phyloP scores from a whole-genome alignment of 805 yeast genomes.

The Candida ponderosae region DNA sequence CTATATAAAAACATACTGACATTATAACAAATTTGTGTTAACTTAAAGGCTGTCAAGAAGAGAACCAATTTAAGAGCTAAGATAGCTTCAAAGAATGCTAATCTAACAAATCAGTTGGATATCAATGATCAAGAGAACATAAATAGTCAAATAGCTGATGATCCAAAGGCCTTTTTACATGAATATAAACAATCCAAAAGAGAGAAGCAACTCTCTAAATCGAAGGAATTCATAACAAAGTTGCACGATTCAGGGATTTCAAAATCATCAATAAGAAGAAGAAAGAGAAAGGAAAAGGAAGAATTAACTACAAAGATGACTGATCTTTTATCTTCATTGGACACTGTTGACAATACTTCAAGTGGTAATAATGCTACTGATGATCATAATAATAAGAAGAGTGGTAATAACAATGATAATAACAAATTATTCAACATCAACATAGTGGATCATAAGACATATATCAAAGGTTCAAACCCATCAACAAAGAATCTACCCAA shows the following conservation, averaged over 20 bases:
- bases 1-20: no score
- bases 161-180: slow-evolving; percentile 41
- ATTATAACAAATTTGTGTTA: no score
- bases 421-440: slow-evolving; percentile 12
- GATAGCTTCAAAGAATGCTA: slow-evolving; percentile 22
- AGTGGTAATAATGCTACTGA: slow-evolving; percentile 2
- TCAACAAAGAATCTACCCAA: slow-evolving; percentile 38
- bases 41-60: slow-evolving; percentile 40
- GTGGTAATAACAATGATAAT: slow-evolving; percentile 1
- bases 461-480: slow-evolving; percentile 1
- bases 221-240: slow-evolving; percentile 29
- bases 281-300: slow-evolving; percentile 56
- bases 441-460: slow-evolving; percentile 10
- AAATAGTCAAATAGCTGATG: slow-evolving; percentile 20
- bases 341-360: slow-evolving; percentile 19
- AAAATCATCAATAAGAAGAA: slow-evolving; percentile 56
- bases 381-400: slow-evolving; percentile 4
- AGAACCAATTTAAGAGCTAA: slow-evolving; percentile 38
- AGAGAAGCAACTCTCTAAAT: slow-evolving; percentile 37
- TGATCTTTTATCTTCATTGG: slow-evolving; percentile 50
- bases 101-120: neutral
- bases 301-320: slow-evolving; percentile 60
- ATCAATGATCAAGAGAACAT: slow-evolving; percentile 1
- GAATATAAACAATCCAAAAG: slow-evolving; percentile 44
- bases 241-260: slow-evolving; percentile 41